Evolutionary conservation across 1,139 yeast genomes (phyloP), one percentile per base, ranked within the genome.

Genomic region (Hemisphaericaspora xylofermentans): DNA sequence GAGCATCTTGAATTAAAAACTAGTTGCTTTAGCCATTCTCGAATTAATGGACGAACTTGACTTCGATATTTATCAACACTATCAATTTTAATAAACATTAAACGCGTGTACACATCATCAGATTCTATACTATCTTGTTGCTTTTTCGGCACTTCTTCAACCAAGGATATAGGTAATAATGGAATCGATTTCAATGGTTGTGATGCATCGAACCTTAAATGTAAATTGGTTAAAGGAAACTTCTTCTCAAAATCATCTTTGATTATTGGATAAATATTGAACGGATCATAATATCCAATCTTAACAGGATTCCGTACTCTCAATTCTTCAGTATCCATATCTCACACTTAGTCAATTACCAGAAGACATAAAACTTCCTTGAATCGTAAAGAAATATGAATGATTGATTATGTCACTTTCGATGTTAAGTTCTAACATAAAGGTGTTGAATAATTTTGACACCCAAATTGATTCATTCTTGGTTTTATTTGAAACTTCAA

Each of bases 271-370:
- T 75, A 85, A 1, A 84, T 77, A 33, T 78, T 78, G 57, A 87
- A 86, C 1, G 98, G 98, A 58, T 93, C 98, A 60, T 86, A 88
- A 60, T 82, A 89, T 8, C 94, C 89, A 19, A 84, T 64, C 35
- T 60, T 57, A 4, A 81, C 63, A 18, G 71, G 66, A 40, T 57
- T 58, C 31, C 49, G 56, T 18, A 36, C 36, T 26, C 35, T 42
- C 26, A 41, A 39, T 35, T 43, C 47, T 14, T 42, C 42, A 21
- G 40, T 31, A 12, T 44, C 46, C 52, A 51, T 48, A 9, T 18
- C 19, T n/a, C 15, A 16, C 28, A 3, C 6, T 24, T 24, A 9
- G 5, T 24, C n/a, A n/a, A 24, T 24, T 8, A 9, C 13, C 10
- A 4, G 4, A 24, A 8, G n/a, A 6, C 27, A 9, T 24, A 24